Evolutionary conservation across 2,329 filamentous ascomycete species (phyloP).

Genomic region (Diaporthe australafricana): DNA sequence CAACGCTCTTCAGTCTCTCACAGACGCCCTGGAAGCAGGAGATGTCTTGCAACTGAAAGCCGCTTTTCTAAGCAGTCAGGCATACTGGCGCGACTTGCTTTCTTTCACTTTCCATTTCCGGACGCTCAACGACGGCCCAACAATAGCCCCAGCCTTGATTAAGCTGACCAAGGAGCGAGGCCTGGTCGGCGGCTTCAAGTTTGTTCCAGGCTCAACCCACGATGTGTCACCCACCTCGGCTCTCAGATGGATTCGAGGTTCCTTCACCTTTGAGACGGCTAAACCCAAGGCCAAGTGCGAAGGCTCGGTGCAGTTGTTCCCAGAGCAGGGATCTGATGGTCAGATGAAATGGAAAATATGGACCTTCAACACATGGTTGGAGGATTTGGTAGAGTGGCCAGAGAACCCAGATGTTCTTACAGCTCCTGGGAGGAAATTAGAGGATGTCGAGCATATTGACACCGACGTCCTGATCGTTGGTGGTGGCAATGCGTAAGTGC

Average conservation of each 20-base stretch:
- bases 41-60: constrained; percentile 41
- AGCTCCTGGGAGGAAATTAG: constrained; percentile 38
- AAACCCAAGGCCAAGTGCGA: constrained; percentile 45
- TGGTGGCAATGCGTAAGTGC: constrained; percentile 48
- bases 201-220: constrained; percentile 34
- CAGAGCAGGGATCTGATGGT: constrained; percentile 10
- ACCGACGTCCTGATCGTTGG: constrained; percentile 51
- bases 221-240: constrained; percentile 38
- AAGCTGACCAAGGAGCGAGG: constrained; percentile 39
- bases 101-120: constrained; percentile 52
- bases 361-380: constrained; percentile 47
- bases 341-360: constrained; percentile 49
- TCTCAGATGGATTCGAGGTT: constrained; percentile 47
- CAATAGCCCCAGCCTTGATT: constrained; percentile 43
- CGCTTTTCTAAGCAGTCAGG: constrained; percentile 47
- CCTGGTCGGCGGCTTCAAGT: constrained; percentile 33
- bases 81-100: constrained; percentile 52
- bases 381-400: constrained; percentile 39
- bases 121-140: constrained; percentile 43
- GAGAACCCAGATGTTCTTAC: constrained; percentile 46
- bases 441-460: constrained; percentile 37
- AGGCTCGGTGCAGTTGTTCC: constrained; percentile 49
- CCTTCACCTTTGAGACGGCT: constrained; percentile 47
- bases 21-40: constrained; percentile 37
- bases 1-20: constrained; percentile 38